phyloP scores from a whole-genome alignment of 441 rosid genomes.

The Adansonia gregorii region DNA sequence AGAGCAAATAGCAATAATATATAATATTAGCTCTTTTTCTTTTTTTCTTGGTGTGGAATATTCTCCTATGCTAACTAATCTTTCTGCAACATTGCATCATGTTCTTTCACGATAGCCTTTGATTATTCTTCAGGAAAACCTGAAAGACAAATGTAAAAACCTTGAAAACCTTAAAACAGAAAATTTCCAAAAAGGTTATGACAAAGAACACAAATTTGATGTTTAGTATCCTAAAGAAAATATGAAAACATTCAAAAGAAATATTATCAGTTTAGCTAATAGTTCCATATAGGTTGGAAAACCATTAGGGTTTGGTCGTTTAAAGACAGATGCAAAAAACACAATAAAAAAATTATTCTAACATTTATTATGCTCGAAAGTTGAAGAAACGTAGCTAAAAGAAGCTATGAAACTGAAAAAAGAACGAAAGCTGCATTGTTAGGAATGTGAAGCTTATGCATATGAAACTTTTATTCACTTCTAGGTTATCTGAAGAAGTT shows the following conservation, averaged over 20 bases:
- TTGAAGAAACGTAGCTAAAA: no score
- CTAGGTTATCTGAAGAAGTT: background rate
- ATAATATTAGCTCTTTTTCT: background rate
- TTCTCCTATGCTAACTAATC: background rate
- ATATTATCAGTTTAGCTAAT: constrained; percentile 12
- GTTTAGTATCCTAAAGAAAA: background rate
- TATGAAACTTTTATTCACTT: background rate
- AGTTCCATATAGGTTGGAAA: constrained; percentile 9
- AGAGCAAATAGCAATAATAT: background rate
- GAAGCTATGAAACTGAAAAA: background rate
- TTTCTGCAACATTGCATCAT: background rate
- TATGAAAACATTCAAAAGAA: background rate
- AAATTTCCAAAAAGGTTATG: background rate
- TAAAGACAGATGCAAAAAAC: background rate
- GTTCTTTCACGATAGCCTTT: background rate
- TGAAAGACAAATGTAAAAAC: background rate
- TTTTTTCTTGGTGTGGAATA: background rate
- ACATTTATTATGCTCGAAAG: no score
- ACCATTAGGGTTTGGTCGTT: background rate
- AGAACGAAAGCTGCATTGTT: background rate
- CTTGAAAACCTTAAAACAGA: background rate
- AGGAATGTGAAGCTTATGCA: background rate
- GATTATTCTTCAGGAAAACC: background rate
- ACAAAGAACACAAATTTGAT: background rate
- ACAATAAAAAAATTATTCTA: no score